A percentile compares a stretch with the other conserved stretches of the same genome.
phyloP scores from a whole-genome alignment of 2,329 filamentous ascomycete genomes.

The Xylariaceae sp. region DNA sequence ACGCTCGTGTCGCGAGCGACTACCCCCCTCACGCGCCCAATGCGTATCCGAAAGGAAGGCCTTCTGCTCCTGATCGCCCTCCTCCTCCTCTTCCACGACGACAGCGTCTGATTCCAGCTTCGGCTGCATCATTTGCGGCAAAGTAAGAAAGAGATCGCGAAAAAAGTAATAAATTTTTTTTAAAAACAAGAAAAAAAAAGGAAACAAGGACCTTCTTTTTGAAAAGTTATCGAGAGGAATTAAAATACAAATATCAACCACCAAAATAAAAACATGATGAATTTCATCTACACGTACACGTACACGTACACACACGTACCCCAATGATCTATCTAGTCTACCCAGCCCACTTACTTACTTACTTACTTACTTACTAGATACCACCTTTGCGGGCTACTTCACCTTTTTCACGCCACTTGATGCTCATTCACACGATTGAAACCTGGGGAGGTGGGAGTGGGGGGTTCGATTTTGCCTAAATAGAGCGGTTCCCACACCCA shows the following conservation, averaged over 20 bases:
- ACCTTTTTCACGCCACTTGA: not conserved
- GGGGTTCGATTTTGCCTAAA: slow-evolving; percentile 20
- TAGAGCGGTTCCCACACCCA: not conserved
- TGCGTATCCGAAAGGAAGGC: slow-evolving; percentile 26
- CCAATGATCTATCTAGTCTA: too few relatives aligned
- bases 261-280: too few relatives aligned
- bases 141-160: too few relatives aligned
- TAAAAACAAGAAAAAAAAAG: too few relatives aligned
- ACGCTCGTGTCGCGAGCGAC: not conserved
- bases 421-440: too few relatives aligned
- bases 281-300: too few relatives aligned
- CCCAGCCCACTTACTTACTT: not conserved
- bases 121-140: not conserved
- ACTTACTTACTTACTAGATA: not conserved
- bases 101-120: slow-evolving; percentile 9
- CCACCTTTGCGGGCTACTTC: not conserved
- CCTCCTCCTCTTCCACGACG: slow-evolving; percentile 13
- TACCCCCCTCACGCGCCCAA: not conserved
- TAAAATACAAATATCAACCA: too few relatives aligned
- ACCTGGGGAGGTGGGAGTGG: slow-evolving; percentile 8
- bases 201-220: too few relatives aligned
- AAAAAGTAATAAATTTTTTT: too few relatives aligned
- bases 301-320: too few relatives aligned
- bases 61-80: slow-evolving; percentile 21
- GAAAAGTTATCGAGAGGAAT: too few relatives aligned